Evolutionary conservation across 2,329 filamentous ascomycete genomes (phyloP).

Genomic region (Pseudopithomyces chartarum): DNA sequence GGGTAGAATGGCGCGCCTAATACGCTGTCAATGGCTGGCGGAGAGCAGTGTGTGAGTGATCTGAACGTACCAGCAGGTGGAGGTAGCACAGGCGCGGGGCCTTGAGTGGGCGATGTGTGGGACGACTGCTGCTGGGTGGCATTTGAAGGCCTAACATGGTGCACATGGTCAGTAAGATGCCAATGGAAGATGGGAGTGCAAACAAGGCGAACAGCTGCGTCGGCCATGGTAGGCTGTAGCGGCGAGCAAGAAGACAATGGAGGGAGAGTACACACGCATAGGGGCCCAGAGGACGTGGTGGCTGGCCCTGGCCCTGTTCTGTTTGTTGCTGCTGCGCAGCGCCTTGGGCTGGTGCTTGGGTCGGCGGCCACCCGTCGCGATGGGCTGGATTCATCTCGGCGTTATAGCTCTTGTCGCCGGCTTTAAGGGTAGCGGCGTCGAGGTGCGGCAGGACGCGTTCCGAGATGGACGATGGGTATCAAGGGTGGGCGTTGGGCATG

Average conservation of each 20-base stretch:
- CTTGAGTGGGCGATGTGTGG: slow-evolving; percentile 44
- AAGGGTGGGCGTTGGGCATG: slow-evolving; percentile 25
- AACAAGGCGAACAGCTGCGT: slow-evolving; percentile 18
- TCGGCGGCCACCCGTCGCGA: slow-evolving; percentile 47
- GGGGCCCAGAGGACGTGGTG: slow-evolving; percentile 38
- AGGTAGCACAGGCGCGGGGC: slow-evolving; percentile 44
- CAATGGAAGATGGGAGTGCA: slow-evolving; percentile 16
- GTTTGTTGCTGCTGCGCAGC: slow-evolving; percentile 51
- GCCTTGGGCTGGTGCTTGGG: slow-evolving; percentile 55
- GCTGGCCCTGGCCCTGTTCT: slow-evolving; percentile 40
- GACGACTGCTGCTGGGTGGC: slow-evolving; percentile 36
- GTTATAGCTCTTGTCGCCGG: slow-evolving; percentile 34
- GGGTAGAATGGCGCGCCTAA: slow-evolving; percentile 47
- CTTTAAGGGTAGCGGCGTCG: slow-evolving; percentile 26
- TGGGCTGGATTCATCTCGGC: slow-evolving; percentile 48
- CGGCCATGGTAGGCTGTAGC: slow-evolving; percentile 21
- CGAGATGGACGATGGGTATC: slow-evolving; percentile 11
- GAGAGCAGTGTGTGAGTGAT: slow-evolving; percentile 11
- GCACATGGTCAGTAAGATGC: slow-evolving; percentile 22
- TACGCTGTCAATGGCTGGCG: slow-evolving; percentile 20
- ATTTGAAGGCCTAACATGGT: slow-evolving; percentile 34
- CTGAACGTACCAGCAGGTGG: slow-evolving; percentile 45
- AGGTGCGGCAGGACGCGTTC: slow-evolving; percentile 21
- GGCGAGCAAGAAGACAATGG: slow-evolving; percentile 1
- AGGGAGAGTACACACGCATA: slow-evolving; percentile 39